These are phyloP conservation scores for Massariosphaeria phaeospora DNA, from an alignment of 495 filamentous ascomycete species.

Conservation along the genomic window DNA sequence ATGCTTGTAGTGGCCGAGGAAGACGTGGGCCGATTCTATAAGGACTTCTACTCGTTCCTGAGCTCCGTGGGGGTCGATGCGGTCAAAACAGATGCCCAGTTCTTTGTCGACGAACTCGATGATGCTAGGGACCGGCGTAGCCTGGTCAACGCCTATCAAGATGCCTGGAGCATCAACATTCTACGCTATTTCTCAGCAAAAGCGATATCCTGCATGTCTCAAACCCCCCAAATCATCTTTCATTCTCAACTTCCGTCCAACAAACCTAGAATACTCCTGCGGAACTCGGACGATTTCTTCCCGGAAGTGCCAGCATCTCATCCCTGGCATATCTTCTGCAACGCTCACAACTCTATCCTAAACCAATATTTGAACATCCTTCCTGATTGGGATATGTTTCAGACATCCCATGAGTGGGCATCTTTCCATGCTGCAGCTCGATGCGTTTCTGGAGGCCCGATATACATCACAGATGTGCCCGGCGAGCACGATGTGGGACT, in stretches of 20 bases:
- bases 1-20: slow-evolving; percentile 71
- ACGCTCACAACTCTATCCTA: slow-evolving; percentile 84
- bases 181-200: slow-evolving; percentile 70
- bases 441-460: slow-evolving; percentile 83
- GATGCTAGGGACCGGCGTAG: slow-evolving; percentile 60
- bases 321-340: slow-evolving; percentile 90
- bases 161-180: slow-evolving; percentile 76
- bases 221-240: slow-evolving; percentile 77
- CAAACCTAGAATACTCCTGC: slow-evolving; percentile 62
- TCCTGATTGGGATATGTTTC: slow-evolving; percentile 99
- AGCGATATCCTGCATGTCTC: slow-evolving; percentile 89
- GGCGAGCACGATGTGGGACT: slow-evolving; percentile 70
- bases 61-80: slow-evolving; percentile 63
- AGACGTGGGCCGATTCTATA: slow-evolving; percentile 70
- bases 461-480: slow-evolving; percentile 88
- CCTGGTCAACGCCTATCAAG: slow-evolving; percentile 70
- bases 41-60: slow-evolving; percentile 88
- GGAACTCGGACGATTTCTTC: slow-evolving; percentile 94
- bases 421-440: slow-evolving; percentile 84
- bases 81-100: slow-evolving; percentile 90
- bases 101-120: slow-evolving; percentile 70
- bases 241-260: slow-evolving; percentile 71
- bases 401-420: slow-evolving; percentile 72
- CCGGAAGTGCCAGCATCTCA: slow-evolving; percentile 72
- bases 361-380: slow-evolving; percentile 67